Evolutionary conservation across 192 early-diverging fungal genomes (phyloP).

Genomic region (Umbelopsis ramanniana): DNA sequence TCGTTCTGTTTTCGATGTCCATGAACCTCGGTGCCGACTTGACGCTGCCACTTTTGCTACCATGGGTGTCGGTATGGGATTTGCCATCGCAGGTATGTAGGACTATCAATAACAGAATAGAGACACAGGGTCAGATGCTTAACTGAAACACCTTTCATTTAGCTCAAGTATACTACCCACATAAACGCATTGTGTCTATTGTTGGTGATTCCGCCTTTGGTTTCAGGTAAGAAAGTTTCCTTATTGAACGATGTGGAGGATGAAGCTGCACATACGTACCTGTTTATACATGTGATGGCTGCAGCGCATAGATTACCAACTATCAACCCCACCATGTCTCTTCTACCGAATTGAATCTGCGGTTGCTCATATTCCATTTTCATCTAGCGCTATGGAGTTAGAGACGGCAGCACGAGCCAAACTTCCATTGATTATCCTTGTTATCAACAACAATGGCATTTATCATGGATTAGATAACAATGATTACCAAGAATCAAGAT

Average conservation of each 20-base stretch:
- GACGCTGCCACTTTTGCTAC: slow-evolving; percentile 78
- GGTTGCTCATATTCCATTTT: not conserved
- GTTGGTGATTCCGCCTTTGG: slow-evolving; percentile 83
- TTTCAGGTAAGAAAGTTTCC: slow-evolving; percentile 49
- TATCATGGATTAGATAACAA: slow-evolving; percentile 65
- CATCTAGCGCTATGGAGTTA: slow-evolving; percentile 68
- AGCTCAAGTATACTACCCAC: slow-evolving; percentile 60
- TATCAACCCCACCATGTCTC: no score
- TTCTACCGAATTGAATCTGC: not conserved
- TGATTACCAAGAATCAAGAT: slow-evolving; percentile 49
- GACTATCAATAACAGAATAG: not conserved
- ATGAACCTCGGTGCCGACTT: slow-evolving; percentile 62
- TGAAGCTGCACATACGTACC: no score
- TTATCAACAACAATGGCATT: slow-evolving; percentile 82
- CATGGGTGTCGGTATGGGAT: slow-evolving; percentile 83
- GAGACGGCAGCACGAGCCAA: slow-evolving; percentile 69
- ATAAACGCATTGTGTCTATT: slow-evolving; percentile 65
- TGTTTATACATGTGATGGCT: not conserved
- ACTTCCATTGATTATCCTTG: slow-evolving; percentile 70
- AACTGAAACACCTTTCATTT: not conserved
- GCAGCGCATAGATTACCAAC: not conserved
- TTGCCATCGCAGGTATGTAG: slow-evolving; percentile 59
- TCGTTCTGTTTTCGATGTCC: slow-evolving; percentile 68
- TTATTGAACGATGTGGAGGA: no score
- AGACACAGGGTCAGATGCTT: no score